phyloP scores from a whole-genome alignment of 768 basidiomycete species.

The Auriscalpium vulgare region DNA sequence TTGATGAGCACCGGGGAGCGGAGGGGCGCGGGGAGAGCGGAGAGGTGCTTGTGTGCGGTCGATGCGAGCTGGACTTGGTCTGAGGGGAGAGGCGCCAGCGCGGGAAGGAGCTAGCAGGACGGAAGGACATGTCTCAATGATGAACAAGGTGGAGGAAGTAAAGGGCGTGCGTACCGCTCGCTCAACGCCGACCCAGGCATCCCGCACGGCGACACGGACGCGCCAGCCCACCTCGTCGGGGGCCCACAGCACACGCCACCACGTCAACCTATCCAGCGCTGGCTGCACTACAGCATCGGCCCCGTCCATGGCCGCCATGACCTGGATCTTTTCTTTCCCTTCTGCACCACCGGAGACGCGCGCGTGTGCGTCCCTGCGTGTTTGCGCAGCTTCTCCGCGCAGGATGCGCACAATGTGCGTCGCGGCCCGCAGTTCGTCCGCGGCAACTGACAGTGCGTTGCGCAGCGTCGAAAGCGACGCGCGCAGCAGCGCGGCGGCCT shows the following conservation, averaged over 20 bases:
- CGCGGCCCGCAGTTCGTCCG: conserved; percentile 5
- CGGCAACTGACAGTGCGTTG: neutral
- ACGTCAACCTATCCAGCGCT: conserved; percentile 1
- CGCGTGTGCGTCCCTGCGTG: neutral
- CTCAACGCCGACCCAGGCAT: conserved; percentile 10
- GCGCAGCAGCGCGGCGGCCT: conserved; percentile 5
- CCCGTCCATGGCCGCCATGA: conserved; percentile 1
- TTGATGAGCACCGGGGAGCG: conserved; percentile 17
- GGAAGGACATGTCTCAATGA: neutral
- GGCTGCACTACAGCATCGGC: conserved; percentile 4
- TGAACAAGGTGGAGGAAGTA: neutral
- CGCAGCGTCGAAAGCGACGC: neutral
- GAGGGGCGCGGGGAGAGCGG: conserved; percentile 3
- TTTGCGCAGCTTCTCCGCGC: neutral
- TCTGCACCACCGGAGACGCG: neutral
- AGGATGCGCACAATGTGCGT: neutral
- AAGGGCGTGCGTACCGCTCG: neutral
- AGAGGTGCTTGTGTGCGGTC: neutral
- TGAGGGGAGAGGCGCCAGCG: conserved; percentile 5
- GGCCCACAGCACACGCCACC: conserved; percentile 10
- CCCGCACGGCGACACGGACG: conserved; percentile 1
- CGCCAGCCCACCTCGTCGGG: conserved; percentile 14
- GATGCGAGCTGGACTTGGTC: neutral
- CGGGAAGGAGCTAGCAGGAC: conserved; percentile 1
- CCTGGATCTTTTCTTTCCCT: neutral